A percentile compares a stretch with the other conserved stretches of the same genome.
phyloP scores from a whole-genome alignment of 352 stramenopile species.

The Globisporangium perplexum region DNA sequence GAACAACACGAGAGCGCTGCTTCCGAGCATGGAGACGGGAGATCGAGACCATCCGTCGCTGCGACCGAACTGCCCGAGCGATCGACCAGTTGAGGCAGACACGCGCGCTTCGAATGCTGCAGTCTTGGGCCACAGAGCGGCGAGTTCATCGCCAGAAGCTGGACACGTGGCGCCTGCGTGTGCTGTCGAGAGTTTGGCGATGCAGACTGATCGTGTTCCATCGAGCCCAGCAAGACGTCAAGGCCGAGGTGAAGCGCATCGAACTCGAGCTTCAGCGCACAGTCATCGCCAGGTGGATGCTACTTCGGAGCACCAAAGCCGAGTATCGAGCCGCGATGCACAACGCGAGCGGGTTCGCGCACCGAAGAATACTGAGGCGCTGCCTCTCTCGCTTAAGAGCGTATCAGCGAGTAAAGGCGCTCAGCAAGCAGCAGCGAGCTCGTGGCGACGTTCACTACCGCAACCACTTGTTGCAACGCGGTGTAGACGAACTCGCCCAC shows the following conservation, averaged over 20 bases:
- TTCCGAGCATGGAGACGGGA: slow-evolving; percentile 5
- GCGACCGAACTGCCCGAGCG: neutral
- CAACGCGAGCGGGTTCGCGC: neutral
- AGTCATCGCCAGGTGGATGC: neutral
- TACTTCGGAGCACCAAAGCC: neutral
- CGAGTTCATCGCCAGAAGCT: neutral
- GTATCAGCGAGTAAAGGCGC: neutral
- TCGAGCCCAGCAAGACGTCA: neutral
- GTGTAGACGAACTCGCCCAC: slow-evolving; percentile 15
- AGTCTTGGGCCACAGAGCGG: neutral
- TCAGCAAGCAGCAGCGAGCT: slow-evolving; percentile 1
- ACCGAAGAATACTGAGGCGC: neutral
- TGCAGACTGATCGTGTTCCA: slow-evolving; percentile 9
- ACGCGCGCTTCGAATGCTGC: slow-evolving; percentile 2
- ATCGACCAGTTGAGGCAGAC: neutral
- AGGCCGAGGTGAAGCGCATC: neutral
- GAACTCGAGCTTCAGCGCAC: neutral
- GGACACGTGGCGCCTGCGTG: neutral
- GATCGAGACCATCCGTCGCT: neutral
- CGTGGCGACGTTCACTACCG: slow-evolving; percentile 14
- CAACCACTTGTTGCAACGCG: slow-evolving; percentile 16
- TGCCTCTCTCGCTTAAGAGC: neutral
- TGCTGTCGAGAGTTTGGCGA: slow-evolving; percentile 3
- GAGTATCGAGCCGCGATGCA: neutral
- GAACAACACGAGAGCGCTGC: neutral